A percentile compares a stretch with the other conserved stretches of the same genome.
phyloP scores from a whole-genome alignment of 495 filamentous ascomycete genomes.

The Podospora tetraspora region DNA sequence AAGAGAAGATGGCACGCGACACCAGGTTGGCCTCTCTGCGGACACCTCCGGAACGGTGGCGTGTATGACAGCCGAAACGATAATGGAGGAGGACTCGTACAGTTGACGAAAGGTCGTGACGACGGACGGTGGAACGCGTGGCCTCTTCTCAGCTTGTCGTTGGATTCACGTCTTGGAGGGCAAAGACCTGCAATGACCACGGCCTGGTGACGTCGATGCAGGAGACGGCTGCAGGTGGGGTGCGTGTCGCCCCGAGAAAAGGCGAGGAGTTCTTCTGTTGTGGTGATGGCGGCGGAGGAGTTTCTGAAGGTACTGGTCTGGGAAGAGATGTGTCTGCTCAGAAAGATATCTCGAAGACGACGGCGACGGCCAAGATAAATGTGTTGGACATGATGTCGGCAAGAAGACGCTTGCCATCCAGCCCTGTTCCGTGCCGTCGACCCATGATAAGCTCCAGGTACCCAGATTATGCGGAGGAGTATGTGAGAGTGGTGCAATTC shows the following conservation, averaged over 20 bases:
- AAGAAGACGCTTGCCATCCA: neutral
- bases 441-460: neutral
- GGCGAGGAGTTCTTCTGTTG: no score
- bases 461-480: neutral
- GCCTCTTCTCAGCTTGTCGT: neutral
- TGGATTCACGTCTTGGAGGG: neutral
- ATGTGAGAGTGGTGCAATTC: neutral
- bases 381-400: neutral
- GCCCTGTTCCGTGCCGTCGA: neutral
- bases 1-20: no score
- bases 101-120: neutral
- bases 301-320: neutral
- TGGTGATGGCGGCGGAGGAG: neutral
- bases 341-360: neutral
- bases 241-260: neutral
- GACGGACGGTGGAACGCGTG: neutral
- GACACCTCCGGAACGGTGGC: neutral
- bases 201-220: neutral
- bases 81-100: neutral
- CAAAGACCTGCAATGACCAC: neutral
- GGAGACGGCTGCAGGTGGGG: neutral
- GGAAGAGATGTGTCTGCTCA: neutral
- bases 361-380: neutral
- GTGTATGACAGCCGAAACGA: neutral
- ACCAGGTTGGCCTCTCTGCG: no score